phyloP scores from a whole-genome alignment of 768 basidiomycete genomes.

The Podaxis mareebaensis region DNA sequence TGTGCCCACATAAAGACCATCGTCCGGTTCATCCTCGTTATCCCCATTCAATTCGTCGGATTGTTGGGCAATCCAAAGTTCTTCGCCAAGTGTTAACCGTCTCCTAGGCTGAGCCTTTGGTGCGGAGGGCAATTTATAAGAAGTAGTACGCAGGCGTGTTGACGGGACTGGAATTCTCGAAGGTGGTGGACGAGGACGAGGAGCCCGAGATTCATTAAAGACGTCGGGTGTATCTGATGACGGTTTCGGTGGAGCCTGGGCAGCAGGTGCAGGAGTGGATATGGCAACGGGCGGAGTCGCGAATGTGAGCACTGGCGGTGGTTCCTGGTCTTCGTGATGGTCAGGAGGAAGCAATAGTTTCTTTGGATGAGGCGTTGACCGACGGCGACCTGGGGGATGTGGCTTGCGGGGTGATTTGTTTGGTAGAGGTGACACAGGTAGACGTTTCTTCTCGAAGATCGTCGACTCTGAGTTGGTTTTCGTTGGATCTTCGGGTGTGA shows the following conservation, averaged over 20 bases:
- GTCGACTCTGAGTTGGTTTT: slow-evolving; percentile 22
- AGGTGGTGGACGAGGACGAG: neutral
- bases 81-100: slow-evolving; percentile 68
- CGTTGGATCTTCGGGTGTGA: slow-evolving; percentile 11
- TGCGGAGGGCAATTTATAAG: slow-evolving; percentile 15
- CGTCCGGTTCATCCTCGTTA: slow-evolving; percentile 45
- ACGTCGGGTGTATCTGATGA: slow-evolving; percentile 2
- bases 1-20: slow-evolving; percentile 50
- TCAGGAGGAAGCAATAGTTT: slow-evolving; percentile 28
- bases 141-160: slow-evolving; percentile 8
- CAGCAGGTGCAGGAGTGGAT: slow-evolving; percentile 13
- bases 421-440: slow-evolving; percentile 67
- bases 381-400: slow-evolving; percentile 54
- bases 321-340: slow-evolving; percentile 24
- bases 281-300: slow-evolving; percentile 10
- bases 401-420: slow-evolving; percentile 53
- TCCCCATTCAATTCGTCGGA: slow-evolving; percentile 27
- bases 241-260: neutral
- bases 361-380: slow-evolving; percentile 29
- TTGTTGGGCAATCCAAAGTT: slow-evolving; percentile 50
- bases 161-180: slow-evolving; percentile 18
- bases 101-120: slow-evolving; percentile 24
- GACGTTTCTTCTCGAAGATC: slow-evolving; percentile 59
- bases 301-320: slow-evolving; percentile 7
- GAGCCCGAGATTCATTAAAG: neutral